Conservation (phyloP, 1,284 basidiomycete species). For the Cutaneotrichosporon sp. region DNA sequence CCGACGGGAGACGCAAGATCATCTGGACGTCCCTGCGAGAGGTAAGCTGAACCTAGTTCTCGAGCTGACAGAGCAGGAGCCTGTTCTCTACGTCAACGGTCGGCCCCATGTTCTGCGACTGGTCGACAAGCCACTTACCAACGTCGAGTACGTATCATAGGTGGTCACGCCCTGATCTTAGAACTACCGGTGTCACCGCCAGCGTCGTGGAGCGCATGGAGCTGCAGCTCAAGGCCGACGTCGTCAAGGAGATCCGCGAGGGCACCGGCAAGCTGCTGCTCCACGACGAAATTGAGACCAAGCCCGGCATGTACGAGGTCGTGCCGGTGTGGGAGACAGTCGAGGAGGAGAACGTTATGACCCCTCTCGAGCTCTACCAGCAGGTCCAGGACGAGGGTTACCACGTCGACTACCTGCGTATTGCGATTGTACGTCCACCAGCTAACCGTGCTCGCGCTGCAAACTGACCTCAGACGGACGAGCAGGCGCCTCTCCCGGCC, state of each 20-base stretch:
- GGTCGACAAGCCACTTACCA: slow-evolving; percentile 83
- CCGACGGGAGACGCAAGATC: slow-evolving; percentile 69
- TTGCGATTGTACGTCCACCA: slow-evolving; percentile 69
- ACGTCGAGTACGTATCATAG: slow-evolving; percentile 71
- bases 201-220: slow-evolving; percentile 94
- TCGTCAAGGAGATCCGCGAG: slow-evolving; percentile 73
- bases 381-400: slow-evolving; percentile 66
- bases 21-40: slow-evolving; percentile 92
- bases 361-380: slow-evolving; percentile 67
- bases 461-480: slow-evolving; percentile 75
- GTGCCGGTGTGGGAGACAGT: slow-evolving; percentile 86
- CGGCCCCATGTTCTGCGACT: slow-evolving; percentile 92
- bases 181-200: slow-evolving; percentile 92
- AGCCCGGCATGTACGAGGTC: slow-evolving; percentile 84
- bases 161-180: slow-evolving; percentile 41
- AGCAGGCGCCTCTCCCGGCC: slow-evolving; percentile 88
- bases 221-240: slow-evolving; percentile 81
- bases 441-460: not conserved
- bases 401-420: slow-evolving; percentile 81
- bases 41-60: slow-evolving; percentile 54
- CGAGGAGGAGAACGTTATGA: slow-evolving; percentile 83
- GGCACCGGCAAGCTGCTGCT: slow-evolving; percentile 81
- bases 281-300: slow-evolving; percentile 94
- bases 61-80: slow-evolving; percentile 60
- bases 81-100: slow-evolving; percentile 65